Evolutionary conservation across 2,329 filamentous ascomycete genomes (phyloP), one percentile per base, ranked within the genome.

Genomic region (Beauveria varroae): DNA sequence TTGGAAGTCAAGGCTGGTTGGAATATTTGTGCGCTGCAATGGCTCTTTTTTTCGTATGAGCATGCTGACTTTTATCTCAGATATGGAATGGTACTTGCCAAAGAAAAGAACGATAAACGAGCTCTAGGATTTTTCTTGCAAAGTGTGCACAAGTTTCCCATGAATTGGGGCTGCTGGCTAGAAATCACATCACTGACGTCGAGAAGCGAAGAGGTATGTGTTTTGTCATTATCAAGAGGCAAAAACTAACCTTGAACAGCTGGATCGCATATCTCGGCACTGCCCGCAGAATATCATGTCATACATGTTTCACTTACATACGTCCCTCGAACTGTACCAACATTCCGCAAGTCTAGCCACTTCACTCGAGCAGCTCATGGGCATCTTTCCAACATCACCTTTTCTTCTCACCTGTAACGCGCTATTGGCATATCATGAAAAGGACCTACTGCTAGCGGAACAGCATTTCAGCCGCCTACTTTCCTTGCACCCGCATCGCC

Each of bases 151-250:
- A 78, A 91, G 46, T 96, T 92, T 68, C 90, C 92, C 1, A 96
- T 93, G 83, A 96, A 98, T 71, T 99, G 95, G 95, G 91, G 92
- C 8, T 93, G 92, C 64, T 99, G 95, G 95, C 83, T 95, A 62
- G 95, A 99, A 75, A 84, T 99, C 73, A 90, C 90, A 4, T 87
- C 87, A 44, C 79, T 98, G 28, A 84, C 96, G 63, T 85, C 86
- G 41, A 86, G 89, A 40, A 82, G 89, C 9, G 92, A 97, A 73
- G 91, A 96, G 74, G 88, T 95, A 74, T 74, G 86, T 78, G 63
- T 12, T 26, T 6, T 6, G 34, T 43, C 30, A 10, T 24, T 22
- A 2, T n/a, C 37, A 14, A 2, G 20, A 46, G 26, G 76, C 67
- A 76, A 63, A 52, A 7, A 14, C 41, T 63, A 49, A 63, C 40